Percentiles rank a stretch among this genome's conserved stretches.
Conservation (phyloP, 2,329 filamentous ascomycete genomes). For the Monosporascus sp. region DNA sequence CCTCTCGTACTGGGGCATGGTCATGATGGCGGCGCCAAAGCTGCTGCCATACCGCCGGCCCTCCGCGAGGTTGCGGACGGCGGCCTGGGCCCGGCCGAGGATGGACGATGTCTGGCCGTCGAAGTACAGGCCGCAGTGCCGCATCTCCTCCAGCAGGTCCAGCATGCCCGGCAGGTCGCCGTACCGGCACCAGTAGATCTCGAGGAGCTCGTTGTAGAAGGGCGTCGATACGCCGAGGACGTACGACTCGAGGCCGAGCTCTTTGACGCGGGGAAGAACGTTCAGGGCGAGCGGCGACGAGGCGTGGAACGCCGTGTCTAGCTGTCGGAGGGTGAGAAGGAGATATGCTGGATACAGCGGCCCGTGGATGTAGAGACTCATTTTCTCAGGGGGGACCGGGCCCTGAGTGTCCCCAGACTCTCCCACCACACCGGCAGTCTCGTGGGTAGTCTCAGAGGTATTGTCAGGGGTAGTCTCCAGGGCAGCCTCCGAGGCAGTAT, state of each 20-base stretch:
- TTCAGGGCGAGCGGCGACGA: constrained; percentile 55
- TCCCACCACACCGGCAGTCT: background rate
- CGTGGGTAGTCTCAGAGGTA: background rate
- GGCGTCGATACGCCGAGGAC: constrained; percentile 65
- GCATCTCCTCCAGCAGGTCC: constrained; percentile 60
- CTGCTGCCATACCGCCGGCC: constrained; percentile 15
- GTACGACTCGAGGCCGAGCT: constrained; percentile 62
- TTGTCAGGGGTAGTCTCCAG: background rate
- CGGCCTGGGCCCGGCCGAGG: constrained; percentile 26
- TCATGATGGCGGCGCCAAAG: constrained; percentile 27
- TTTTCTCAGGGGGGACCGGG: constrained; percentile 15
- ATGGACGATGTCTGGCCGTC: constrained; percentile 41
- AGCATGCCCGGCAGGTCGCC: constrained; percentile 52
- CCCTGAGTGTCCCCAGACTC: constrained; percentile 1
- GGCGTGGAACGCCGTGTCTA: constrained; percentile 51
- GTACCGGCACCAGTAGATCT: constrained; percentile 55
- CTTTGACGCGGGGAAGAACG: constrained; percentile 62
- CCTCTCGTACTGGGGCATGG: constrained; percentile 32
- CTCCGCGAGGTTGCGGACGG: constrained; percentile 7
- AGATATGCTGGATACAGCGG: constrained; percentile 61
- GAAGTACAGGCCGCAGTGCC: constrained; percentile 53
- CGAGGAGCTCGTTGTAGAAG: constrained; percentile 63
- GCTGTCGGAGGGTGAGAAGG: constrained; percentile 47
- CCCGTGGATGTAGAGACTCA: constrained; percentile 52
- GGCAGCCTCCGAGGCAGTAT: background rate